phyloP scores from a whole-genome alignment of 1,139 yeast species.

The Geotrichum cucujoidarum region DNA sequence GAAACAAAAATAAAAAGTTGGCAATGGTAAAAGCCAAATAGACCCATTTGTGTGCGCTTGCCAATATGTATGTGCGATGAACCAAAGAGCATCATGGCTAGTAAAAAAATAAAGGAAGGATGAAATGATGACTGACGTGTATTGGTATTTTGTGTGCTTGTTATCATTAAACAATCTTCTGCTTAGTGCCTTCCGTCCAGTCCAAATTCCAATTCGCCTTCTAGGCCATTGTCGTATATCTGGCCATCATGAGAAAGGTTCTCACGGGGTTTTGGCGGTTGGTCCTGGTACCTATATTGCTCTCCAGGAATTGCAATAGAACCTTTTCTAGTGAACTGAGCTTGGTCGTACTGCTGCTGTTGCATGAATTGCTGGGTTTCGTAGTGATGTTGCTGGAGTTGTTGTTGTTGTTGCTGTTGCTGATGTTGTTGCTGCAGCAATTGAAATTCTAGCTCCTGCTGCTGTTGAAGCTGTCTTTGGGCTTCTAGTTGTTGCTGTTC shows the following conservation, averaged over 20 bases:
- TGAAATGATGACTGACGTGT: not conserved
- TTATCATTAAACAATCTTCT: not conserved
- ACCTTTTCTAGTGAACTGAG: constrained; percentile 12
- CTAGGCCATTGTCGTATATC: constrained; percentile 40
- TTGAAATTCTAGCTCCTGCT: constrained; percentile 25
- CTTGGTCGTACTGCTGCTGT: constrained; percentile 11
- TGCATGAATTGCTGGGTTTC: constrained; percentile 26
- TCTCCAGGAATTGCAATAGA: constrained; percentile 33
- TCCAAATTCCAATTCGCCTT: constrained; percentile 57
- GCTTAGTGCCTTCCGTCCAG: constrained; percentile 41
- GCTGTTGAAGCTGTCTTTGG: constrained; percentile 30
- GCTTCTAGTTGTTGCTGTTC: constrained; percentile 25
- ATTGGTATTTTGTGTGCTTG: not conserved
- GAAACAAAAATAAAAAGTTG: not conserved
- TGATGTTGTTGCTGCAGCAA: constrained; percentile 26
- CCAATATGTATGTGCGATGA: not conserved
- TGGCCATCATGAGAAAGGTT: constrained; percentile 29
- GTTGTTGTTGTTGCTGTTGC: constrained; percentile 21
- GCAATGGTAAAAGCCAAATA: not conserved
- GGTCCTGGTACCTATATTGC: constrained; percentile 40
- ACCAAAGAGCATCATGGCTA: not conserved
- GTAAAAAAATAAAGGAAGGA: not conserved
- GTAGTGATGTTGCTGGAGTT: constrained; percentile 24
- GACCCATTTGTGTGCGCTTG: not conserved
- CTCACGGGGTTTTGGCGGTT: constrained; percentile 45